Evolutionary conservation across 495 filamentous ascomycete genomes (phyloP), one percentile per base, ranked within the genome.

Genomic region (Xylaria acuta): DNA sequence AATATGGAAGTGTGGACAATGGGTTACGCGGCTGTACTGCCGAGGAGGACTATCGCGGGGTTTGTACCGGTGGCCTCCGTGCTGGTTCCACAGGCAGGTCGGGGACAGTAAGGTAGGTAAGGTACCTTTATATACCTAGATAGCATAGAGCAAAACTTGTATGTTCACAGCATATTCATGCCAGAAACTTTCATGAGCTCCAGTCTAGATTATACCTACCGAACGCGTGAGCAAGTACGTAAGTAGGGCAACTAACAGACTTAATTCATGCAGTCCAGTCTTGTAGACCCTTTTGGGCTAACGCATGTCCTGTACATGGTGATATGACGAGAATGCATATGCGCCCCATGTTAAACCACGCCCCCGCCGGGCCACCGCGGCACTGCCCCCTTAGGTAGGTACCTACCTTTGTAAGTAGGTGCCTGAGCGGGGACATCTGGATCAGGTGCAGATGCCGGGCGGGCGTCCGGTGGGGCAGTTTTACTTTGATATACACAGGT

Each of bases 11-110:
- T 54, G 36, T 56, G 25, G 60, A 53, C 60, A 64, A 64, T 64
- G 14, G 60, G 60, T 45, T 41, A 56, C 69, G 59, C 69, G 69
- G 63, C 59, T 64, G 41, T n/a, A 34, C 5, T 54, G 56, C 47
- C 47, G 59, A 43, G 14, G 59, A 43, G 56, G 43, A 43, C 36
- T 54, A 64, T 71, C 69, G 69, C 47, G 69, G 68, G 69, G 69
- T 71, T 51, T 43, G 45, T 32, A 54, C 36, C 34, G 30, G 12
- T 59, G 18, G 22, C 36, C 32, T 64, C 60, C 20, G 36, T 65
- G 40, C 25, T 47, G 63, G 63, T 65, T 49, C 63, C 63, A 65
- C 63, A 65, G 36, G 22, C 38, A 41, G 60, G 27, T 41, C 38
- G 60, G 38, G 38, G n/a, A n/a, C n/a, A n/a, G n/a, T n/a, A n/a